Evolutionary conservation across 306 rosid species (phyloP), one percentile per base, ranked within the genome.

Genomic region (Cucumis cinereus): DNA sequence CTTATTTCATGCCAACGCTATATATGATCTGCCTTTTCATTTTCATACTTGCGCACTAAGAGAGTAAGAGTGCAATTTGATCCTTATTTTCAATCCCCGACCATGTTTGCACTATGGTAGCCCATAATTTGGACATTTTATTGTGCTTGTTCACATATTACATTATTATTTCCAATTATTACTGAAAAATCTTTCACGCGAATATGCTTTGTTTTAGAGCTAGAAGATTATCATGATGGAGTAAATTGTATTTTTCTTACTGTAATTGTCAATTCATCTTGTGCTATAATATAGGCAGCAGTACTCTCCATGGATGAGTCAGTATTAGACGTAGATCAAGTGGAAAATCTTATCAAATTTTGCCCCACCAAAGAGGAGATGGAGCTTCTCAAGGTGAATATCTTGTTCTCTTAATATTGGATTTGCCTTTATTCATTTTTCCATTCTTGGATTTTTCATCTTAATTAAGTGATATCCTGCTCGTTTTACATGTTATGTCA

Each of bases 341-440:
- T 95, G 88, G 99, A 95, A 61, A 95, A 90, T 87, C 95, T 95
- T 38, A 87, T 88, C 41, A 95, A 90, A 83, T 95, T 89, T 87
- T 95, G 99, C 81, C 99, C 99, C 52, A 92, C 99, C 72, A 92
- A 92, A 82, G 99, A 95, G 78, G 99, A 95, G 84, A 95, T 92
- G 96, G 98, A 95, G 67, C 96, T 90, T 83, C 88, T 95, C 79
- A 95, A 89, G 99, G 99, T 95, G 80, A 77, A 62, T 74, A 82
- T 82, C 47, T 38, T 54, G 50, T 54, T 17, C 33, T 35, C 49
- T 49, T 49, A 15, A 12, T 35, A 22, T 22, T 35, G 33, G 14
- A 56, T 4, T 19, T 20, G 36, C 66, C 40, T 24, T 75, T 40
- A 12, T 75, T 57, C 23, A 1, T 36, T 56, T 56, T 53, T 0